These are phyloP conservation scores for Ganoderma resinaceum DNA, from an alignment of 1,284 basidiomycete genomes.

Conservation along the genomic window DNA sequence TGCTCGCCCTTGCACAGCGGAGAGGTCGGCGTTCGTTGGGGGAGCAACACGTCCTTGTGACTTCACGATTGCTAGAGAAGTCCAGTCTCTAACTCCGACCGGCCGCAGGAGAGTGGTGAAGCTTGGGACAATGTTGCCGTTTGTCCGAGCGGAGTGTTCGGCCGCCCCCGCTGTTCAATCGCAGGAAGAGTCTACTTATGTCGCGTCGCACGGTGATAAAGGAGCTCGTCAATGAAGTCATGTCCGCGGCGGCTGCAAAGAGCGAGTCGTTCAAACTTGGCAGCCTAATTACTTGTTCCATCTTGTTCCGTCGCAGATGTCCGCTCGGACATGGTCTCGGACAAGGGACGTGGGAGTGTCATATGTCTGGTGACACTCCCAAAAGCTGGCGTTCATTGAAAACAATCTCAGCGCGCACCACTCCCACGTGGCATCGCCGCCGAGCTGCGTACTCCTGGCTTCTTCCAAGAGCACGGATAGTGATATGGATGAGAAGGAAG, in stretches of 20 bases:
- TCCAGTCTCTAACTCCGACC: neutral
- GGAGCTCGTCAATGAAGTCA: neutral
- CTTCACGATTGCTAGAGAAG: neutral
- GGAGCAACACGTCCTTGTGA: neutral
- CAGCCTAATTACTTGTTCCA: neutral
- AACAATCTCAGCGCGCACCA: neutral
- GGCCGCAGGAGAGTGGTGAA: neutral
- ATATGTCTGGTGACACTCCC: neutral
- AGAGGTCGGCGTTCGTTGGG: conserved; percentile 6
- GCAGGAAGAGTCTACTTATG: neutral
- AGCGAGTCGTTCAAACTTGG: neutral
- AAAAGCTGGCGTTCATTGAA: neutral
- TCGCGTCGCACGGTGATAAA: neutral
- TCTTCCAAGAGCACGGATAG: neutral
- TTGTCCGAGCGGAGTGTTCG: neutral
- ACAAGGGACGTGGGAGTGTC: neutral
- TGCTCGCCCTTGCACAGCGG: neutral
- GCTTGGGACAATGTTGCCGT: neutral
- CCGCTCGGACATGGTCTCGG: neutral
- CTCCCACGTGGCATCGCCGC: neutral
- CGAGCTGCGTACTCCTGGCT: neutral
- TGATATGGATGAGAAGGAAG: neutral
- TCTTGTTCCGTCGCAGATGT: neutral
- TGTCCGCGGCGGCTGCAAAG: neutral
- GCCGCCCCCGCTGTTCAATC: neutral